Base-by-base conservation (phyloP, 1,139 yeast genomes). In the Yamadazyma songkhlaensis region DNA sequence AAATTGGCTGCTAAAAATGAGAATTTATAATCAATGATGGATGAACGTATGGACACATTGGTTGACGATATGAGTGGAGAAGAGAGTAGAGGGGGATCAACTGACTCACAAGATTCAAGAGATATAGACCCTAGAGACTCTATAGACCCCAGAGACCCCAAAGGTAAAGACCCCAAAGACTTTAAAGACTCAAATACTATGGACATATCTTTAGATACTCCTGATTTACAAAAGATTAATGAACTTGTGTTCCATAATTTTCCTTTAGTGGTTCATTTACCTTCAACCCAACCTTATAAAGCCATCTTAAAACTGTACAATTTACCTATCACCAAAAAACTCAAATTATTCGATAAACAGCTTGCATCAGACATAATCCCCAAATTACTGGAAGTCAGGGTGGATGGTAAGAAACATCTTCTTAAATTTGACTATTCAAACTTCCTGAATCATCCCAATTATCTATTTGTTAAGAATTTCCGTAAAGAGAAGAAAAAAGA, bases 381-480 rank as follows among this genome's bases (percentile, higher is more conserved):
- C 5, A 32, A 37, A 31, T 32, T 48, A 10, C 20, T 17, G 4
- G 20, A 17, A 4, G 20, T 6, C 20, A 17, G 6, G 4, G 6
- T 17, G 20, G 20, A 17, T 4, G 3, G 37, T 2, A 30, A 39
- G 31, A n/a, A 41, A 4, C 36, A 32, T 8, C 28, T 36, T 4
- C 35, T 45, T 3, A 34, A 49, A 31, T 53, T 59, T 33, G 54
- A 54, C 40, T 60, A 62, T 45, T 63, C 70, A 25, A 61, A 69
- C 38, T 73, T 81, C 22, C 55, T 79, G 23, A 75, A 82, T 15
- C 81, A 81, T 45, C 88, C 89, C 1, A 87, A 86, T 0, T 77
- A 77, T 47, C 54, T 82, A 24, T 81, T 79, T 51, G 72, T 81
- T 22, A 72, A 81, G 43, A 77, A 81, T 32, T 45, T 66, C 24